Evolutionary conservation across 129 eudicot genomes (phyloP).

Genomic region (Solidago caesia): DNA sequence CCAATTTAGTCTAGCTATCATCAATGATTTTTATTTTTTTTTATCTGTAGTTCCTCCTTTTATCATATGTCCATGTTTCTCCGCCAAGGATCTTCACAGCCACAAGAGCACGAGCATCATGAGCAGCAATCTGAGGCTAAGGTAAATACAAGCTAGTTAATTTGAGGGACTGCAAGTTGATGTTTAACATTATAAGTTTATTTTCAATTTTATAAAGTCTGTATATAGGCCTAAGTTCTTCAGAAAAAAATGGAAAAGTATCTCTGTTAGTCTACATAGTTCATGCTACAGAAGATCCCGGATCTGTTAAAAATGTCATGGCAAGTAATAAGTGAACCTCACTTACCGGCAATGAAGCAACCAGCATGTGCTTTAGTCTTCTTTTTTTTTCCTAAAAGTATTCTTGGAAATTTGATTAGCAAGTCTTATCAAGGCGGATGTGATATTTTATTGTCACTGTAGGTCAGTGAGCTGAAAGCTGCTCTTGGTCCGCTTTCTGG

Average conservation of each 20-base stretch:
- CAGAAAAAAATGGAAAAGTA: too few species aligned
- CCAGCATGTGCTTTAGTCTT: too few species aligned
- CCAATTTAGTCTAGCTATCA: too few species aligned
- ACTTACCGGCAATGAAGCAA: too few species aligned
- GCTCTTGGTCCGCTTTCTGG: conserved; percentile 62
- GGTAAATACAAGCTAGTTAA: conserved; percentile 32
- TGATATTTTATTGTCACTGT: neutral
- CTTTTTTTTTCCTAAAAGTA: too few species aligned
- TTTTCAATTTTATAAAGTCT: too few species aligned
- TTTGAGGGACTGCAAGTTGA: neutral
- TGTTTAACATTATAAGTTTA: neutral
- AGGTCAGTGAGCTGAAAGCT: conserved; percentile 62
- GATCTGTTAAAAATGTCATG: too few species aligned
- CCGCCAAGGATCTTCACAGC: conserved; percentile 41
- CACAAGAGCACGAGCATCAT: conserved; percentile 40
- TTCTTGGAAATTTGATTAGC: neutral
- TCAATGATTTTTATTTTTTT: conserved; percentile 1
- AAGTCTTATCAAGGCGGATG: neutral
- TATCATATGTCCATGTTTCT: conserved; percentile 48
- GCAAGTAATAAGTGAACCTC: too few species aligned
- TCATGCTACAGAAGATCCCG: too few species aligned
- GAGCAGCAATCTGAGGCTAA: conserved; percentile 49
- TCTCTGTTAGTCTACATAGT: too few species aligned
- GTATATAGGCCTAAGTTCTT: too few species aligned
- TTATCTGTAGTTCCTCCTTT: neutral